These are phyloP conservation scores for Eremochloa ophiuroides DNA, from an alignment of 176 grass and related monocot genomes.

Conservation along the genomic window DNA sequence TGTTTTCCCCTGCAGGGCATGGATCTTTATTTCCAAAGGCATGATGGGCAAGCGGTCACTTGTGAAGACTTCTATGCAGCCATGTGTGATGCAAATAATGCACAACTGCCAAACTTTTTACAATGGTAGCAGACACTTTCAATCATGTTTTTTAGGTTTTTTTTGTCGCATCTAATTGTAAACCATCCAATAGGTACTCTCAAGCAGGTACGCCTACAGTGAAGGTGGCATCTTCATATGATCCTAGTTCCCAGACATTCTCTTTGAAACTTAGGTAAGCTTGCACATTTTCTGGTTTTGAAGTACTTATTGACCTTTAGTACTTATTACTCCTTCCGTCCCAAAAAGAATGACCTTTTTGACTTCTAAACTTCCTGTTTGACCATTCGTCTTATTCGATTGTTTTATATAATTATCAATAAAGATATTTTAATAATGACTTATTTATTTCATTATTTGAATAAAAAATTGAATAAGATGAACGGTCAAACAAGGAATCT, in stretches of 20 bases:
- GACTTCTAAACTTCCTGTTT: too few relatives aligned
- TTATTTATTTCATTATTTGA: too few relatives aligned
- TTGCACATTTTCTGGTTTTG: neutral
- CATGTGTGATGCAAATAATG: constrained; percentile 97
- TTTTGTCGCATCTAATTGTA: constrained; percentile 9
- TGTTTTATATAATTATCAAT: too few relatives aligned
- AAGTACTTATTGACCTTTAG: neutral
- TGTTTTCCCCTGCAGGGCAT: constrained; percentile 62
- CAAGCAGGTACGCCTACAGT: constrained; percentile 83
- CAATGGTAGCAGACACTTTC: constrained; percentile 53
- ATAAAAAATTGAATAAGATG: too few relatives aligned
- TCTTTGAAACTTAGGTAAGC: constrained; percentile 83
- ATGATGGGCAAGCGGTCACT: constrained; percentile 95
- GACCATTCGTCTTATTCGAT: too few relatives aligned
- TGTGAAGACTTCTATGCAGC: constrained; percentile 97
- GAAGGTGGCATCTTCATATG: constrained; percentile 70
- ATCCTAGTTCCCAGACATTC: constrained; percentile 62
- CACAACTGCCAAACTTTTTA: constrained; percentile 79
- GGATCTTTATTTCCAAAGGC: constrained; percentile 99
- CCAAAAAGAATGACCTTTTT: too few relatives aligned
- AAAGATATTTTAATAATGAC: too few relatives aligned
- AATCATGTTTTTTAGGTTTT: neutral
- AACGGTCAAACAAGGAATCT: too few relatives aligned
- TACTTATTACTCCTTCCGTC: too few relatives aligned
- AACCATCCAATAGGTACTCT: constrained; percentile 70